phyloP scores from a whole-genome alignment of 2,329 filamentous ascomycete genomes.

The Venturia carpophila region DNA sequence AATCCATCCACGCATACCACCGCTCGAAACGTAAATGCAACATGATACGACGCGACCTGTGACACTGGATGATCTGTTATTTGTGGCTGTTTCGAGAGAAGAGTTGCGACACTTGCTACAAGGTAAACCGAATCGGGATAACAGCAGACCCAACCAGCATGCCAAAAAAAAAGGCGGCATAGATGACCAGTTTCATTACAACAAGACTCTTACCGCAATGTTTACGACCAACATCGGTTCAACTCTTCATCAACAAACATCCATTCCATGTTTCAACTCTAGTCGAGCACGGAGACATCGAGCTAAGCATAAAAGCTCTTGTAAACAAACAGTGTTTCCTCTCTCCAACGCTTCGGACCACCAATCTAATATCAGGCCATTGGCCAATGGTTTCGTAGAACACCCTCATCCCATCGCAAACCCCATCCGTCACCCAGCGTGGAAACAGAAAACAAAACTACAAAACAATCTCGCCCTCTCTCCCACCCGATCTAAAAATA shows the following conservation, averaged over 20 bases:
- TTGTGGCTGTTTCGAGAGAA: background rate
- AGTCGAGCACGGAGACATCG: background rate
- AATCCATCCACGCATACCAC: background rate
- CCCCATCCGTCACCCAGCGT: background rate
- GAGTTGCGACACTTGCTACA: too few species aligned
- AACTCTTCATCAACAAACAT: conserved; percentile 1
- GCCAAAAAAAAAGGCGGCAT: background rate
- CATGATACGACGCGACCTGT: too few species aligned
- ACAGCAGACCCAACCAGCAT: background rate
- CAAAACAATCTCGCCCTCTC: background rate
- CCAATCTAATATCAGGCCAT: background rate
- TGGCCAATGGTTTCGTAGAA: background rate
- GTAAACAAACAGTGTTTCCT: background rate
- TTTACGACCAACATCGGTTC: background rate
- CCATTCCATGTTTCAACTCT: background rate
- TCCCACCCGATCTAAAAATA: background rate
- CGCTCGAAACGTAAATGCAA: background rate
- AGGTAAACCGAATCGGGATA: background rate
- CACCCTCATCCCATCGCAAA: background rate
- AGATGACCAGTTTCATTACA: background rate
- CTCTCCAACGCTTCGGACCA: background rate
- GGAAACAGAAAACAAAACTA: too few species aligned
- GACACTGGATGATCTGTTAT: background rate
- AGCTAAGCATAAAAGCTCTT: background rate
- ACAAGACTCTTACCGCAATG: background rate